Conservation (phyloP, 1,284 basidiomycete genomes). For the Agaricales sp. region DNA sequence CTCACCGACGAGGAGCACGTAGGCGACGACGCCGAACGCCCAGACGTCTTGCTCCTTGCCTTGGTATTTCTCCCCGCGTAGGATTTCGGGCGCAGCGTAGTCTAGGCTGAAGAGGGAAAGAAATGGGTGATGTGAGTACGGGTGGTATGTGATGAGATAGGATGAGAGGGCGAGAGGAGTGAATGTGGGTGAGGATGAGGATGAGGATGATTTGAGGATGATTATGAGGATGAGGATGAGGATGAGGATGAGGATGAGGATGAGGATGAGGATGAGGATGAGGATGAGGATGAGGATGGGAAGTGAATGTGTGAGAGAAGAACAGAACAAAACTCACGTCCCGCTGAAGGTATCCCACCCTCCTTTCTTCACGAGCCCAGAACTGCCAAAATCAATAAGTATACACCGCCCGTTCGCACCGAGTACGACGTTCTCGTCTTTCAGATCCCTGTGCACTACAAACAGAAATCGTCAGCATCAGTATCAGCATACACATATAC, state of each 20-base stretch:
- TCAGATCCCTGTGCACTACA: conserved; percentile 93
- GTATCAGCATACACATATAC: neutral
- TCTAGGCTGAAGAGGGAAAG: conserved; percentile 58
- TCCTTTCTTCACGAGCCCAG: conserved; percentile 73
- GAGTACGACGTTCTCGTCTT: conserved; percentile 94
- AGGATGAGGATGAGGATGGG: conserved; percentile 10
- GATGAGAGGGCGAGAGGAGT: neutral
- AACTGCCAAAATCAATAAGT: conserved; percentile 95
- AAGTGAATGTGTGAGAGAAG: conserved; percentile 9
- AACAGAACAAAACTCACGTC: conserved; percentile 53
- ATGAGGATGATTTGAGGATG: too few relatives aligned
- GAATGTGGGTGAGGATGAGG: neutral
- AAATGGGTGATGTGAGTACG: too few relatives aligned
- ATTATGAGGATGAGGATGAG: too few relatives aligned
- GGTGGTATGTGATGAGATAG: too few relatives aligned
- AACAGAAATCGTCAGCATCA: conserved; percentile 4
- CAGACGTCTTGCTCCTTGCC: conserved; percentile 98
- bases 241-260: conserved; percentile 12
- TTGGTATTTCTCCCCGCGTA: conserved; percentile 88
- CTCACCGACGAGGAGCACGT: conserved; percentile 92
- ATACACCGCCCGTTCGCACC: conserved; percentile 71
- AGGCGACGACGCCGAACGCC: conserved; percentile 97
- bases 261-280: conserved; percentile 5
- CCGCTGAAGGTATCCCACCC: conserved; percentile 96
- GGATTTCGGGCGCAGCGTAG: conserved; percentile 95